phyloP scores from a whole-genome alignment of 805 yeast genomes.

The Candida anglica region DNA sequence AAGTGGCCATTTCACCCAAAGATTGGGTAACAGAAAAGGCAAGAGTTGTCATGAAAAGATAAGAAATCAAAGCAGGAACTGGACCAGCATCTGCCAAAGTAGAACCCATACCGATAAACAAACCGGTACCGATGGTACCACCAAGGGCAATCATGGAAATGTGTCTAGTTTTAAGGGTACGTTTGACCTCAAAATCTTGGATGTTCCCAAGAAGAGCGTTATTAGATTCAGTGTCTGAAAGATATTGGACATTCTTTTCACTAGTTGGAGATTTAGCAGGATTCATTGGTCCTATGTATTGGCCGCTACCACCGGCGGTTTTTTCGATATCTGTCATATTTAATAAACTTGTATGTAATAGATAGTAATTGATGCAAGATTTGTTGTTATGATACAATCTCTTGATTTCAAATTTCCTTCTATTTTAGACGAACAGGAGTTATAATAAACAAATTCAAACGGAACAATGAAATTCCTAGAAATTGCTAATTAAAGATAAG shows the following conservation, averaged over 20 bases:
- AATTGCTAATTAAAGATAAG: too few relatives aligned
- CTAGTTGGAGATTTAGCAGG: too few relatives aligned
- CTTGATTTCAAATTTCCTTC: too few relatives aligned
- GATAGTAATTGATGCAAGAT: too few relatives aligned
- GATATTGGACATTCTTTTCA: constrained; percentile 5
- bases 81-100: constrained; percentile 64
- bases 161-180: constrained; percentile 63
- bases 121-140: constrained; percentile 78
- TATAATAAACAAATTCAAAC: too few relatives aligned
- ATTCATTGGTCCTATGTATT: constrained; percentile 1
- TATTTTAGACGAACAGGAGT: too few relatives aligned
- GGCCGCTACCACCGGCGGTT: constrained; percentile 1
- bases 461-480: too few relatives aligned
- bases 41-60: constrained; percentile 60
- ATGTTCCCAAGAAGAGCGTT: constrained; percentile 6
- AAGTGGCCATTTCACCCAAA: constrained; percentile 79
- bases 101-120: constrained; percentile 60
- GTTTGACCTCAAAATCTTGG: constrained; percentile 38
- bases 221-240: constrained; percentile 5
- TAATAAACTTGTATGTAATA: too few relatives aligned
- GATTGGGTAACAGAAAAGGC: constrained; percentile 67
- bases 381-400: too few relatives aligned
- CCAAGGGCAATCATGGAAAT: constrained; percentile 75
- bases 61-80: constrained; percentile 61
- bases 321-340: constrained; percentile 5